A percentile compares a stretch with the other conserved stretches of the same genome.
phyloP scores from a whole-genome alignment of 805 yeast genomes.

The Saccharomyces mikatae region DNA sequence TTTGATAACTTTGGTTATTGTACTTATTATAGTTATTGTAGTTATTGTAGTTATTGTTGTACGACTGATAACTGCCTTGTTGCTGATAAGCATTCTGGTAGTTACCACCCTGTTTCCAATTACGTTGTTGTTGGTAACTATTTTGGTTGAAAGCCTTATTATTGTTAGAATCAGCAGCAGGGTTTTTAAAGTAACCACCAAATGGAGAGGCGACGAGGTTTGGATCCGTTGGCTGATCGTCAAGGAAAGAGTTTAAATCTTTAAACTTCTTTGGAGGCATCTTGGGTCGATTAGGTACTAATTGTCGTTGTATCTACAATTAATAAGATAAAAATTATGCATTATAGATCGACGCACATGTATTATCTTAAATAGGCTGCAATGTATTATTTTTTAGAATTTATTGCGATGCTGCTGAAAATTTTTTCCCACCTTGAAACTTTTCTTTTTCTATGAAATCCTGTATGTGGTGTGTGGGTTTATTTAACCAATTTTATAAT shows the following conservation, averaged over 20 bases:
- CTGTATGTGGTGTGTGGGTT: neutral
- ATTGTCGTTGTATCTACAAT: neutral
- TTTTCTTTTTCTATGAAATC: neutral
- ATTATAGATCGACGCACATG: neutral
- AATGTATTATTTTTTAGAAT: neutral
- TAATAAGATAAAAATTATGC: neutral
- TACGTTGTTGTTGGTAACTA: constrained; percentile 20
- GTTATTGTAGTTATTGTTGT: constrained; percentile 7
- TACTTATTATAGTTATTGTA: constrained; percentile 12
- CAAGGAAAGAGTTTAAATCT: constrained; percentile 23
- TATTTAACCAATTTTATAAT: neutral
- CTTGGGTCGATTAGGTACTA: neutral
- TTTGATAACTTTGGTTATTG: constrained; percentile 11
- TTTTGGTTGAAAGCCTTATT: constrained; percentile 5
- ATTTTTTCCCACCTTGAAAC: neutral
- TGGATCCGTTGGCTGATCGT: constrained; percentile 26
- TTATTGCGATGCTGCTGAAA: neutral
- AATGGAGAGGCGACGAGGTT: constrained; percentile 26
- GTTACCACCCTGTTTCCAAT: constrained; percentile 13
- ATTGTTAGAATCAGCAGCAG: constrained; percentile 2
- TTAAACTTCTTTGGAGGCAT: constrained; percentile 32
- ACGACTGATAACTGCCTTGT: constrained; percentile 5
- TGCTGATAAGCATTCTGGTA: constrained; percentile 6
- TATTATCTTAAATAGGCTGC: neutral
- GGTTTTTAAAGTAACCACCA: constrained; percentile 28